Base-by-base conservation (phyloP, 2,329 filamentous ascomycete genomes). In the Aspergillus cejpii region DNA sequence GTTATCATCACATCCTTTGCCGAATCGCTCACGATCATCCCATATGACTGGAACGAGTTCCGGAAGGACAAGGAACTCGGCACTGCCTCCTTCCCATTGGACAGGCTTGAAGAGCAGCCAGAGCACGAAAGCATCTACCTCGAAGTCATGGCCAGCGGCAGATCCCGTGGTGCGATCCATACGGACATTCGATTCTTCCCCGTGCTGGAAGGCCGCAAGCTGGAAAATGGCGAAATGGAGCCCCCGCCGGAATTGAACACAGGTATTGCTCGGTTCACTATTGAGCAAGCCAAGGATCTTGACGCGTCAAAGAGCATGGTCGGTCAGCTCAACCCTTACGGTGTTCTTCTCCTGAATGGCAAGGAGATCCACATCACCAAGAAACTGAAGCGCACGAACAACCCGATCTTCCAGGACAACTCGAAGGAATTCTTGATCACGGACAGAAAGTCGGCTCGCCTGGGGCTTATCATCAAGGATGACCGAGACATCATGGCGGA, bases 51-150 rank as follows among this genome's bases (percentile, higher is more conserved):
- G 76, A 98, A 98, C 58, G 92, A 96, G 46, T 86, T 86, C 67
- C 83, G 92, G 54, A 98, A 97, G 71, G 90, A 96, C 70, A 96
- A 96, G 72, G 88, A 96, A 65, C 78, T 98, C 38, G 92, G 91
- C 43, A 78, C 82, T 17, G 88, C 89, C 1, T 89, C 85, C 0
- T 98, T 98, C 64, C 74, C 81, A 5, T 74, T 98, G 24, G 90
- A 97, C 54, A 79, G 84, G 50, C 70, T 98, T 0, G 86, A 95
- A 64, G 78, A 85, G 41, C 72, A 89, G 15, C 71, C 79, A 17
- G 84, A 88, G 40, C 81, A 88, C 52, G 90, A 96, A 62, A 94
- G 94, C 57, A 74, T 94, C 58, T 80, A 84, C 6, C 72, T 98
- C 2, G 91, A 95, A 59, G 80, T 98, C 43, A 79, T 87, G 60